Percentiles rank a stretch among this genome's conserved stretches.
Conservation (phyloP, 2,329 filamentous ascomycete species). For the Xylogone sp. region DNA sequence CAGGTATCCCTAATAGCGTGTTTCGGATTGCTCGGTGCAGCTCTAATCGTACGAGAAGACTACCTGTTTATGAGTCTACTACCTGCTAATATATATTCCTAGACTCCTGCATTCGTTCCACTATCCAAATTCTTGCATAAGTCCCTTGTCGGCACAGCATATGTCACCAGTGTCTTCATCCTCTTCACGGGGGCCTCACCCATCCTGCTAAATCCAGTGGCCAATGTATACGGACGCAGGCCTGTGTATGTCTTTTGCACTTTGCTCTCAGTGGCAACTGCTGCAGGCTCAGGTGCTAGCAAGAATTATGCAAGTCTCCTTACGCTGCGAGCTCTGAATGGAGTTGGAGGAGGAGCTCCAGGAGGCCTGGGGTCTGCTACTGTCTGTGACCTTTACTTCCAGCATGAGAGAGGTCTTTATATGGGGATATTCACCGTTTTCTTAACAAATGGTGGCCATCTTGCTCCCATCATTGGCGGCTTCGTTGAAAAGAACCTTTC, state of each 20-base stretch:
- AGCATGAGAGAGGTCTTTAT: constrained; percentile 26
- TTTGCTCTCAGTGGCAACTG: constrained; percentile 16
- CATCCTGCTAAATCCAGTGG: constrained; percentile 17
- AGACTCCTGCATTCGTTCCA: constrained; percentile 21
- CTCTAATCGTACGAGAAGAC: neutral
- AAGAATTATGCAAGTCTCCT: constrained; percentile 16
- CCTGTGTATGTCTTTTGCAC: constrained; percentile 21
- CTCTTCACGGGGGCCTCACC: constrained; percentile 16
- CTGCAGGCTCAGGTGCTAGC: constrained; percentile 15
- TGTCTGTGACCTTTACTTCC: constrained; percentile 28
- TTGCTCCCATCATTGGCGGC: constrained; percentile 61
- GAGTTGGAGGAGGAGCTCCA: constrained; percentile 25
- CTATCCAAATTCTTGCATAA: constrained; percentile 19
- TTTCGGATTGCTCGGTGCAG: neutral
- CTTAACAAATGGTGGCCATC: constrained; percentile 25
- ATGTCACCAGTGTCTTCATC: constrained; percentile 27
- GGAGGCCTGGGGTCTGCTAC: constrained; percentile 27
- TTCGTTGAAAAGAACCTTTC: constrained; percentile 72
- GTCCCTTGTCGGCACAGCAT: constrained; percentile 16
- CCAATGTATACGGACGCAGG: constrained; percentile 21
- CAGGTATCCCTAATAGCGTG: neutral
- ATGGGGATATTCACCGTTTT: constrained; percentile 28
- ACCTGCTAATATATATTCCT: constrained; percentile 11
- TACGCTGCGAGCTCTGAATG: constrained; percentile 23
- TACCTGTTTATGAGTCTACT: too few relatives aligned